Evolutionary conservation across 441 rosid species (phyloP).

Genomic region (Gossypium trilobum): DNA sequence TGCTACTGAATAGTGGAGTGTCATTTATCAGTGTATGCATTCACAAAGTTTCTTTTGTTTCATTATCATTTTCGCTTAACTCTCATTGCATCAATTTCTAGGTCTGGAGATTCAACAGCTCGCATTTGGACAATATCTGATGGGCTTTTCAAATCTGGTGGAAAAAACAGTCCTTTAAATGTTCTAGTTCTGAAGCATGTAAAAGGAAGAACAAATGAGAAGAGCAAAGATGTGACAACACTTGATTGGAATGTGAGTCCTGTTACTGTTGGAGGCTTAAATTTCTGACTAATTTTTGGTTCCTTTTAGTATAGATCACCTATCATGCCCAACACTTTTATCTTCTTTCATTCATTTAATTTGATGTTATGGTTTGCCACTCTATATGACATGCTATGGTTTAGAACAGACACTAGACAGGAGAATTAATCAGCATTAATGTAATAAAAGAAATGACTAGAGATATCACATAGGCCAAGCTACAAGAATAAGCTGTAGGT

Average conservation of each 20-base stretch:
- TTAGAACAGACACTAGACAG: not conserved
- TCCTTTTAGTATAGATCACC: not conserved
- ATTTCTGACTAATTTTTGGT: not conserved
- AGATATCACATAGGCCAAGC: not conserved
- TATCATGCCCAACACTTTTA: not conserved
- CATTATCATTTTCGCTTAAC: constrained; percentile 18
- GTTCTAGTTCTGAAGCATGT: constrained; percentile 80
- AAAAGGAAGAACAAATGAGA: constrained; percentile 88
- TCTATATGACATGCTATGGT: not conserved
- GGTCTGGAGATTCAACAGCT: constrained; percentile 66
- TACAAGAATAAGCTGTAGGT: not conserved
- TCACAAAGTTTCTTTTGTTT: not conserved
- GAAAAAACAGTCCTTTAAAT: constrained; percentile 39
- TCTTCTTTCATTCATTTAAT: not conserved
- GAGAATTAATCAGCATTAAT: not conserved
- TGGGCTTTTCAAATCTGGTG: constrained; percentile 37
- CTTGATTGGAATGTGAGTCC: constrained; percentile 96
- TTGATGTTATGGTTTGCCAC: not conserved
- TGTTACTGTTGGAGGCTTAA: constrained; percentile 10
- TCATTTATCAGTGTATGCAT: not conserved
- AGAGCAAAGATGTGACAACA: constrained; percentile 94
- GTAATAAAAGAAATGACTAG: not conserved
- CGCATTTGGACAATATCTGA: constrained; percentile 7
- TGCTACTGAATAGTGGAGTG: not conserved
- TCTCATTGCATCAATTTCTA: constrained; percentile 18